These are phyloP conservation scores for Fragilaria radians DNA, from an alignment of 108 stramenopile genomes.

Conservation along the genomic window DNA sequence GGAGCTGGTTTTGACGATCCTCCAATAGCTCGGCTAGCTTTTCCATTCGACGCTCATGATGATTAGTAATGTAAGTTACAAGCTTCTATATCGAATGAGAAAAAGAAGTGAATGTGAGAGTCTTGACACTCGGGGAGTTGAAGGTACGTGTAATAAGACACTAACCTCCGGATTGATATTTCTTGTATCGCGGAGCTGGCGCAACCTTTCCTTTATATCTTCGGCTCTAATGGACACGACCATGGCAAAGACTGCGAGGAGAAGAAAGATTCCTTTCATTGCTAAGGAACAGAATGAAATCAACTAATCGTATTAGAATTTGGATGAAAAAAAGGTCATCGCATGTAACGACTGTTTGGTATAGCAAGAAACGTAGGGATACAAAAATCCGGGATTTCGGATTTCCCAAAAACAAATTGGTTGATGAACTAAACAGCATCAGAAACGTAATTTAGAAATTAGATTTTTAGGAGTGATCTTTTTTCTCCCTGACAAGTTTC, in stretches of 20 bases:
- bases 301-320: too few relatives aligned
- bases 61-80: not conserved
- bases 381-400: too few relatives aligned
- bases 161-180: slow-evolving; percentile 2
- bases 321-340: too few relatives aligned
- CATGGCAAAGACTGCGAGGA: not conserved
- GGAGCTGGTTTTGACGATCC: slow-evolving; percentile 9
- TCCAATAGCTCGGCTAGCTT: slow-evolving; percentile 17
- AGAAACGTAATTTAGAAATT: too few relatives aligned
- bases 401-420: too few relatives aligned
- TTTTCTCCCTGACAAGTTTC: too few relatives aligned
- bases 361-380: too few relatives aligned
- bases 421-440: too few relatives aligned
- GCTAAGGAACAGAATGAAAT: too few relatives aligned
- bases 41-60: slow-evolving; percentile 15
- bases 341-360: too few relatives aligned
- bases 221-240: not conserved
- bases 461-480: too few relatives aligned
- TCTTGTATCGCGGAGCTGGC: not conserved
- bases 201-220: not conserved
- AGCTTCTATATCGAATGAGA: not conserved
- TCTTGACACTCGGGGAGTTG: not conserved
- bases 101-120: slow-evolving; percentile 1
- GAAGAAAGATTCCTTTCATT: too few relatives aligned
- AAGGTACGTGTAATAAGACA: not conserved